Base-by-base conservation (phyloP, 345 rosid genomes). In the Moricandia moricandioides region DNA sequence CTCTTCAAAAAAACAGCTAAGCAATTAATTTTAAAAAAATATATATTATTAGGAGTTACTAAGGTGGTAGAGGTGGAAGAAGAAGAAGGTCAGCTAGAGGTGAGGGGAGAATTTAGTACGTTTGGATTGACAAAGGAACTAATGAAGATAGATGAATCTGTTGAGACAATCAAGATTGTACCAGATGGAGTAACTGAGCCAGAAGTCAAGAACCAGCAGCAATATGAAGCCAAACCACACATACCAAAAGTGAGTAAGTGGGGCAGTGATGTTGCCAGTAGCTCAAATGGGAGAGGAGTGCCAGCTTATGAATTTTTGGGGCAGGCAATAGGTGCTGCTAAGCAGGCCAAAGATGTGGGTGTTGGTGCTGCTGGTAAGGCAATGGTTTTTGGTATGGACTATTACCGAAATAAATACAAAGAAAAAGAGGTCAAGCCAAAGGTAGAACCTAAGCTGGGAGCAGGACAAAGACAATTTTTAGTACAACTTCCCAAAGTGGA, bases 41-140 rank as follows among this genome's bases (percentile, higher is more conserved):
- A 21, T 21, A 21, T 60, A 5, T 62, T 62, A 3, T 21, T 63
- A 64, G 68, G 68, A 51, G 71, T 67, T 30, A 67, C 11, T 6
- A 49, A 29, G 7, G 69, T 47, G 21, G 16, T 12, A 14, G 37
- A 45, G 5, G 27, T 37, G 1, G 13, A 47, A 4, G 26, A 10
- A 65, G 39, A 9, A 47, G 52, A n/a, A 40, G 35, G 37, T 29
- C 27, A 47, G 7, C 39, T 66, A 66, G 39, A 29, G 58, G 70
- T 47, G 58, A 29, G 14, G 58, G 70, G 70, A 47, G 40, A 66
- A 27, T 66, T 66, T 47, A 6, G 7, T 27, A 9, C 5, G 9
- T 66, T 2, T 47, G 70, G 29, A 9, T 9, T 47, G n/a, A 47
- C 4, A 8, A 29, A n/a, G 26, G 39, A 47, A 29, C 58, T 66